Evolutionary conservation across 108 stramenopile genomes (phyloP), one percentile per base, ranked within the genome.

Genomic region (Pseudonitzschia delicatissima): DNA sequence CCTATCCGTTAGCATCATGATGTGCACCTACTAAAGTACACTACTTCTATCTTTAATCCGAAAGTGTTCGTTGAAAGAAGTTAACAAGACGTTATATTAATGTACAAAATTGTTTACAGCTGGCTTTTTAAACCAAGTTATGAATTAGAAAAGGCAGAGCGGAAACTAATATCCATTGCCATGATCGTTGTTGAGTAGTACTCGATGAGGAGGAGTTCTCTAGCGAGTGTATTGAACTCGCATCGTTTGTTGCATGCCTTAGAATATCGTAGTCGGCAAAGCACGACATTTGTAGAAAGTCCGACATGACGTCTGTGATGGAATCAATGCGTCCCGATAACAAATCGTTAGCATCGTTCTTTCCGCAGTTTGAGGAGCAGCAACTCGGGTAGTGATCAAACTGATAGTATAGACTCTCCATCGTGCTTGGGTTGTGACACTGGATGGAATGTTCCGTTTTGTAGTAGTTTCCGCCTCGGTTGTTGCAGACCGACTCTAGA

Each of bases 371-470:
- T 1, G 55, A 3, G 28, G 55, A 34, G 31, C 27, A 57, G 25
- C 55, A 57, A n/a, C 33, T 32, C 17, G 55, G 55, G 25, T 57
- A 57, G 25, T 57, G 55, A 57, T 57, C 55, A 57, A 57, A 57
- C 31, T 57, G 55, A 57, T 57, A 57, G 12, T 57, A 57, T 9
- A 57, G 26, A 17, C 33, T 31, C 31, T 57, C 32, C 33, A 29
- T 57, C 17, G 55, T 57, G 4, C 7, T 48, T 0, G 47, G 2
- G n/a, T 31, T 33, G 33, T 57, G 31, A 9, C 55, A 57, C 17
- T 57, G 55, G 2, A 57, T 57, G 3, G 55, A 57, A 57, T 57
- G 55, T 57, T 57, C 55, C 27, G 33, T 31, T 57, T 57, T 28
- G 11, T n/a, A 33, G 17, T 27, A 57, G 2, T n/a, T 27, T 4